Evolutionary conservation across 257 asterid genomes (phyloP).

Genomic region (Solanum paucissectum): DNA sequence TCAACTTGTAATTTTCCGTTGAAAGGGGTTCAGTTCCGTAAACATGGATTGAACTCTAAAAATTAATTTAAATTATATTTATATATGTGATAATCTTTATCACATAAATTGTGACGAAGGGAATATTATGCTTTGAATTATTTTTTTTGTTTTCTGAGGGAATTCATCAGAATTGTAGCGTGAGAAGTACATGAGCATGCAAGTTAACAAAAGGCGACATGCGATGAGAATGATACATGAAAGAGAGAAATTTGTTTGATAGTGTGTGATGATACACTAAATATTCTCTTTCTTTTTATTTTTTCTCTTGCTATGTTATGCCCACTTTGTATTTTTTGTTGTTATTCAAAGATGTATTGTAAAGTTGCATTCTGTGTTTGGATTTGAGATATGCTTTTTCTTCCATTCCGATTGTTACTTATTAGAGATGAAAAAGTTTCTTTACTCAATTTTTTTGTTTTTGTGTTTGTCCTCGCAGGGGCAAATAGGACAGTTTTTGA

Average conservation of each 20-base stretch:
- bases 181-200: background rate
- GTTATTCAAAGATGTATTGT: background rate
- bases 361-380: conserved; percentile 1
- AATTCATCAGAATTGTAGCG: background rate
- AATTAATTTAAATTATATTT: background rate
- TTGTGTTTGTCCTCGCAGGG: conserved; percentile 33
- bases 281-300: background rate
- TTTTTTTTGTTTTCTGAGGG: background rate
- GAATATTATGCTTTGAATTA: background rate
- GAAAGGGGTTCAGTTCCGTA: background rate
- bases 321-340: background rate
- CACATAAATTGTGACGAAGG: background rate
- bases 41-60: background rate
- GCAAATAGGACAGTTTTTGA: conserved; percentile 57
- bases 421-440: conserved; percentile 20
- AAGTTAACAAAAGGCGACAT: background rate
- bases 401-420: conserved; percentile 8
- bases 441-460: conserved; percentile 17
- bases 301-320: background rate
- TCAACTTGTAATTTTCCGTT: background rate
- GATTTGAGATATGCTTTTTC: conserved; percentile 1
- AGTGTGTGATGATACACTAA: background rate
- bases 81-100: background rate
- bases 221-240: background rate
- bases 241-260: background rate